Evolutionary conservation across 371 early-diverging fungal genomes (phyloP).

Genomic region (Mucor racemosus): DNA sequence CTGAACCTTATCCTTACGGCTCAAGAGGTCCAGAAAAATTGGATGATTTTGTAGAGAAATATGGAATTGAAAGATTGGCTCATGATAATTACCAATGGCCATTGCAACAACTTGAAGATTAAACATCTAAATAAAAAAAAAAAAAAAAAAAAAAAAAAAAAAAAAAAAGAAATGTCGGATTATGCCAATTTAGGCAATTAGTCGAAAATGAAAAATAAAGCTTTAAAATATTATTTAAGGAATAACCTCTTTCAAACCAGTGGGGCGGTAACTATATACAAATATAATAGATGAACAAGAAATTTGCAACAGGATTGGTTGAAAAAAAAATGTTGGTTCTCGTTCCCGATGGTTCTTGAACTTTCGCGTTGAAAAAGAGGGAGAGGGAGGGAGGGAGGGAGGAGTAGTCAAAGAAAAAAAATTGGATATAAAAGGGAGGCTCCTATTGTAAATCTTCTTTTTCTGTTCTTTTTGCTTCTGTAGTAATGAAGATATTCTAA

Average conservation of each 20-base stretch:
- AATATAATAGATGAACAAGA: not conserved
- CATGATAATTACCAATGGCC: conserved; percentile 33
- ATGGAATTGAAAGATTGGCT: conserved; percentile 50
- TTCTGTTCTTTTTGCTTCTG: not conserved
- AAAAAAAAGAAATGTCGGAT: not conserved
- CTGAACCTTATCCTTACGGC: conserved; percentile 85
- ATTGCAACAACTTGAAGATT: conserved; percentile 20
- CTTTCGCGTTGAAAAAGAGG: not conserved
- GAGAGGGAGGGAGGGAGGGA: not conserved
- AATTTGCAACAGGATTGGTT: not conserved
- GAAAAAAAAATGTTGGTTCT: not conserved
- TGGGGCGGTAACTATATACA: not conserved
- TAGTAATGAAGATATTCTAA: not conserved
- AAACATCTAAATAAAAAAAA: not conserved
- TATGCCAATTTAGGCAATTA: not conserved
- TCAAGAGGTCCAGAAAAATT: conserved; percentile 84
- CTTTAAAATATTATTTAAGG: not conserved
- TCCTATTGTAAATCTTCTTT: not conserved
- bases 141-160: conserved; percentile 2
- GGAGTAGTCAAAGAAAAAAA: not conserved
- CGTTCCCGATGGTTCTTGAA: not conserved
- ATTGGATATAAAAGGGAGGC: not conserved
- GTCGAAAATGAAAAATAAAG: not conserved
- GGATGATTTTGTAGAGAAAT: conserved; percentile 71
- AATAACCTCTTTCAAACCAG: not conserved